These are phyloP conservation scores for Cucurbita pepo DNA, from an alignment of 306 rosid genomes.

Conservation along the genomic window DNA sequence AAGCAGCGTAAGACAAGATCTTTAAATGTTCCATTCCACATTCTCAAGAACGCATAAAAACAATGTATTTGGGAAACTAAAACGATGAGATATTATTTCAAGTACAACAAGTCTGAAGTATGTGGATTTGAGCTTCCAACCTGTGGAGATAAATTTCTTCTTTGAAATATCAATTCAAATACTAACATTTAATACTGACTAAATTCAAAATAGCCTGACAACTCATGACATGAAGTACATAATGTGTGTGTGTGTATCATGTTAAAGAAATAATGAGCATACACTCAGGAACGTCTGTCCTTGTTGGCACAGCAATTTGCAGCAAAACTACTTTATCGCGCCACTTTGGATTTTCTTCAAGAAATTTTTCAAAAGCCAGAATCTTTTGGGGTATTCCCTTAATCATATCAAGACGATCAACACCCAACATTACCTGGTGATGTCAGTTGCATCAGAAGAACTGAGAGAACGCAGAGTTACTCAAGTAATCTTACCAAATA, in stretches of 20 bases:
- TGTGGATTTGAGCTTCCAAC: too few relatives aligned
- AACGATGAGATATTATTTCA: neutral
- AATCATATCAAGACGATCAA: constrained; percentile 96
- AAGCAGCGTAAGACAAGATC: constrained; percentile 3
- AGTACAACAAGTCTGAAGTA: too few relatives aligned
- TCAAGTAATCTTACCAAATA: neutral
- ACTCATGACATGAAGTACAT: neutral
- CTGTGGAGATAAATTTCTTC: neutral
- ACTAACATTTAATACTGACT: neutral
- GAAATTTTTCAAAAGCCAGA: constrained; percentile 88
- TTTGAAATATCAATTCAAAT: neutral
- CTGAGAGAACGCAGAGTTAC: constrained; percentile 10
- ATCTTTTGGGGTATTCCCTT: constrained; percentile 94
- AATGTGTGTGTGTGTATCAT: neutral
- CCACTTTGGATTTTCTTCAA: constrained; percentile 82
- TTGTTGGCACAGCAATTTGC: constrained; percentile 92
- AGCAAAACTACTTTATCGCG: constrained; percentile 88
- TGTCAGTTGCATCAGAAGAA: constrained; percentile 12
- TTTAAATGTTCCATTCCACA: neutral
- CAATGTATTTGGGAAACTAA: neutral
- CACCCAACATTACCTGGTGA: constrained; percentile 86
- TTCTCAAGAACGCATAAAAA: neutral
- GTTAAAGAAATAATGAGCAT: constrained; percentile 8
- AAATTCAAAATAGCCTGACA: neutral
- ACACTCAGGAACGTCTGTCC: constrained; percentile 89